phyloP scores from a whole-genome alignment of 495 filamentous ascomycete species.

The Poronia punctata region DNA sequence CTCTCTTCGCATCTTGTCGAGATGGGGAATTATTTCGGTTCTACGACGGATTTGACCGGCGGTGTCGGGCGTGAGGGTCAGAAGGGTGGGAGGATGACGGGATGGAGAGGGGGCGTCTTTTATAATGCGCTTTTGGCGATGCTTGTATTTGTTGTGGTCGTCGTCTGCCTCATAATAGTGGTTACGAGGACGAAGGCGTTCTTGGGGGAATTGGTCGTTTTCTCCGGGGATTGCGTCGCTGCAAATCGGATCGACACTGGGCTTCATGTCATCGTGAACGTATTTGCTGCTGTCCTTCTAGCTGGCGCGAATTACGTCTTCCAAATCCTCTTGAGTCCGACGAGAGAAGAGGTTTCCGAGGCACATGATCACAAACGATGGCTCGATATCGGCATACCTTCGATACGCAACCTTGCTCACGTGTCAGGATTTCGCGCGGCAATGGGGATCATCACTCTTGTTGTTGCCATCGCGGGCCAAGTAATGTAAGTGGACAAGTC shows the following conservation, averaged over 20 bases:
- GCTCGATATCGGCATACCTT: constrained; percentile 49
- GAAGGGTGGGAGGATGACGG: constrained; percentile 19
- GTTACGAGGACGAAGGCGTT: constrained; percentile 24
- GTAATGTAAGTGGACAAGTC: constrained; percentile 30
- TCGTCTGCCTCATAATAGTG: constrained; percentile 33
- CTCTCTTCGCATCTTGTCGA: constrained; percentile 30
- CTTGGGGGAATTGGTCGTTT: constrained; percentile 28
- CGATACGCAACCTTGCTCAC: constrained; percentile 38
- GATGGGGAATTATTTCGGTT: constrained; percentile 21
- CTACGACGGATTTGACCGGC: constrained; percentile 5
- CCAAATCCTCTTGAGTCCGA: constrained; percentile 47
- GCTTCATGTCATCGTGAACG: constrained; percentile 30
- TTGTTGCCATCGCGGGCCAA: constrained; percentile 30
- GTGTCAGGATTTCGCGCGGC: constrained; percentile 31
- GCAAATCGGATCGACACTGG: constrained; percentile 29
- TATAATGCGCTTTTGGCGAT: constrained; percentile 29
- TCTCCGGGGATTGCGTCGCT: constrained; percentile 25
- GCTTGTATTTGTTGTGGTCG: constrained; percentile 30
- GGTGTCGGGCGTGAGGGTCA: constrained; percentile 14
- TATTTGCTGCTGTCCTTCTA: constrained; percentile 29
- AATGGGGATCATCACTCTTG: constrained; percentile 31
- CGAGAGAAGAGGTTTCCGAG: constrained; percentile 40
- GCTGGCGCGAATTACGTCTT: constrained; percentile 42
- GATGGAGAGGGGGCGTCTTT: constrained; percentile 36
- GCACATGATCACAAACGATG: constrained; percentile 40